A percentile compares a stretch with the other conserved stretches of the same genome.
These are phyloP conservation scores for Chlamydomonas sphaeroides DNA, from an alignment of 139 green algal species.

Conservation along the genomic window DNA sequence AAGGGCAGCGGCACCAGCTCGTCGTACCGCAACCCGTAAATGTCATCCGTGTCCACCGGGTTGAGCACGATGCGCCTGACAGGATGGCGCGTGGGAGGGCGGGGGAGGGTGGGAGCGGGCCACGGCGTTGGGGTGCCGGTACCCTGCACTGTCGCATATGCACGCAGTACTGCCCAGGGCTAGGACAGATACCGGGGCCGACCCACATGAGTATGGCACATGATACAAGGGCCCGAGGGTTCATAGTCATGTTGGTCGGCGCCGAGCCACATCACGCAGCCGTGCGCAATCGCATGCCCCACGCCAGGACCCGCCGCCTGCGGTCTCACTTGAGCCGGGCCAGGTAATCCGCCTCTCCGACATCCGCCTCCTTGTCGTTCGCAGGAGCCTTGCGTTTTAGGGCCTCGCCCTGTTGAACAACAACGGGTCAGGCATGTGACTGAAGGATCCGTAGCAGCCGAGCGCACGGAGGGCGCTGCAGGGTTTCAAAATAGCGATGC, in stretches of 20 bases:
- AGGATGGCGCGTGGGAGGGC: too few species aligned
- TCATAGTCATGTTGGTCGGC: too few species aligned
- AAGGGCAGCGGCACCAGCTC: conserved; percentile 43
- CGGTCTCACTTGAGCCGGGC: background rate
- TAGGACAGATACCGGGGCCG: background rate
- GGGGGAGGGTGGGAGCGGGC: background rate
- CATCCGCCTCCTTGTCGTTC: background rate
- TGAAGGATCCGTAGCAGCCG: too few species aligned
- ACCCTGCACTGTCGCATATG: background rate
- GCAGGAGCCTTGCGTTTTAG: too few species aligned
- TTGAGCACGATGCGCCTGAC: conserved; percentile 7
- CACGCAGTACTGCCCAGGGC: background rate
- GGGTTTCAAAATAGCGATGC: too few species aligned
- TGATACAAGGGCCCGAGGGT: too few species aligned
- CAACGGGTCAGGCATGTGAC: too few species aligned
- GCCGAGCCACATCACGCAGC: too few species aligned
- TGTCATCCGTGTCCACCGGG: conserved; percentile 1
- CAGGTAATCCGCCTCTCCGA: conserved; percentile 6
- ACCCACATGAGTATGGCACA: too few species aligned
- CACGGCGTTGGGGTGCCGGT: background rate
- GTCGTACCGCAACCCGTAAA: conserved; percentile 16
- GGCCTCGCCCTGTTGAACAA: too few species aligned
- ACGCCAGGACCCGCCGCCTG: background rate
- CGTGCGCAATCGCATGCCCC: background rate
- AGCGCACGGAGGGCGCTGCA: too few species aligned